Evolutionary conservation across 768 basidiomycete genomes (phyloP), one percentile per base, ranked within the genome.

Genomic region (Rubroboletus satanas): DNA sequence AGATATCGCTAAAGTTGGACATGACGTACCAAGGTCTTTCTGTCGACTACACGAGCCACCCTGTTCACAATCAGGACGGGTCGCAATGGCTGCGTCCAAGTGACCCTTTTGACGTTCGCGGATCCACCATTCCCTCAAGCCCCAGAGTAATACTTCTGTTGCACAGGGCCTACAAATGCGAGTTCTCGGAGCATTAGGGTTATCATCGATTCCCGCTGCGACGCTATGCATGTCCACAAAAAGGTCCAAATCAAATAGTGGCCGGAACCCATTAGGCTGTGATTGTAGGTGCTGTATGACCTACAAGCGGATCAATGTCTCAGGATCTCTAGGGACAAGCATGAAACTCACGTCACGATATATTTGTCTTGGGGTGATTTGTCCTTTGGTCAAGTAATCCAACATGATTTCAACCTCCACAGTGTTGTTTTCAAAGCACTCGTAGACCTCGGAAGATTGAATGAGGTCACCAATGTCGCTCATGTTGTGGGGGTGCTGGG

Each of bases 351-450:
- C 90, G 67, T 91, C 87, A 53, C 83, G 82, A 68, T 93, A 92
- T 39, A 93, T 87, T 62, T 85, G 80, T 49, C 79, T 77, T 11
- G 90, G 88, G 9, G 79, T 81, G 33, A 90, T 69, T 52, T 79
- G 69, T 55, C 85, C 80, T 15, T 76, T 76, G 14, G 81, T 79
- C 42, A 93, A 70, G 69, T 92, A 91, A 66, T 93, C 91, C 41
- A 93, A 73, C 81, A 93, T 82, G 54, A 89, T 82, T 33, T 93
- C 91, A 29, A 90, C 89, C 68, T 93, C 91, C 23, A 89, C 79
- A 0, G 78, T 80, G 64, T 93, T 93, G 58, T 79, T 78, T 59
- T 85, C 80, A 66, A 93, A 93, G 61, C 82, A 86, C 31, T 91
- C 91, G 57, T 92, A 93, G n/a, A 80, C 68, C 54, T 88, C 85